These are phyloP conservation scores for Saturnispora halmiae DNA, from an alignment of 805 yeast species.

Conservation along the genomic window DNA sequence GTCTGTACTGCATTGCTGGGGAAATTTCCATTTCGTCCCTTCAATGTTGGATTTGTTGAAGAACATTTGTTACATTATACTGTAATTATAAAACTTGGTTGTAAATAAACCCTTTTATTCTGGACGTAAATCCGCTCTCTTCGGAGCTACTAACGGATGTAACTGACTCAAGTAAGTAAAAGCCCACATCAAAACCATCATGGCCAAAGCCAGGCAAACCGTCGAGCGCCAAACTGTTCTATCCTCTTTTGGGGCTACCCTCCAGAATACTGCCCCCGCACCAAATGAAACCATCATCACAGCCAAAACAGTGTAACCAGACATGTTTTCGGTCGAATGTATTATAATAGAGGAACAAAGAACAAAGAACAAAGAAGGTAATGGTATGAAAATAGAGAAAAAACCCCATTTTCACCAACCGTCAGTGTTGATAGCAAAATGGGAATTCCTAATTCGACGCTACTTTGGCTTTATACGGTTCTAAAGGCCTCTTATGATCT, in stretches of 20 bases:
- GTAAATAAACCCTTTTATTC: too few relatives aligned
- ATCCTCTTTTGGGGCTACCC: slow-evolving; percentile 75
- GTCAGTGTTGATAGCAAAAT: too few relatives aligned
- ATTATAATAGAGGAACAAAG: background rate
- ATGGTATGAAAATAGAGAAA: too few relatives aligned
- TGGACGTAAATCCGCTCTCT: slow-evolving; percentile 83
- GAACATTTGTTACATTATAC: background rate
- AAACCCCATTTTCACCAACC: too few relatives aligned
- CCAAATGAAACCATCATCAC: slow-evolving; percentile 46
- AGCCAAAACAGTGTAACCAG: slow-evolving; percentile 13
- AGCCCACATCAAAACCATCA: slow-evolving; percentile 60
- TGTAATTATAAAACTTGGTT: background rate
- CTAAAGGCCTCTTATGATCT: slow-evolving; percentile 51
- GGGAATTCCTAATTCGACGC: slow-evolving; percentile 7
- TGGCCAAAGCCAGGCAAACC: slow-evolving; percentile 58
- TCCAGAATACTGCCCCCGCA: slow-evolving; percentile 66
- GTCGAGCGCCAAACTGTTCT: slow-evolving; percentile 73
- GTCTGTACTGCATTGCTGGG: too few relatives aligned
- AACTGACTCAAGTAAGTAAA: slow-evolving; percentile 79
- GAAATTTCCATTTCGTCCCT: too few relatives aligned
- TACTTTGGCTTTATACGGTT: slow-evolving; percentile 52
- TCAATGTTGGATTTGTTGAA: too few relatives aligned
- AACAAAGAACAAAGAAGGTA: background rate
- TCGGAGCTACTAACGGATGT: slow-evolving; percentile 87
- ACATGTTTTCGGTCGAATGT: slow-evolving; percentile 10